Percentiles rank a stretch among this genome's conserved stretches.
Evolutionary conservation across 2,329 filamentous ascomycete genomes (phyloP).

Genomic region (Emergomyces pasteurianus): DNA sequence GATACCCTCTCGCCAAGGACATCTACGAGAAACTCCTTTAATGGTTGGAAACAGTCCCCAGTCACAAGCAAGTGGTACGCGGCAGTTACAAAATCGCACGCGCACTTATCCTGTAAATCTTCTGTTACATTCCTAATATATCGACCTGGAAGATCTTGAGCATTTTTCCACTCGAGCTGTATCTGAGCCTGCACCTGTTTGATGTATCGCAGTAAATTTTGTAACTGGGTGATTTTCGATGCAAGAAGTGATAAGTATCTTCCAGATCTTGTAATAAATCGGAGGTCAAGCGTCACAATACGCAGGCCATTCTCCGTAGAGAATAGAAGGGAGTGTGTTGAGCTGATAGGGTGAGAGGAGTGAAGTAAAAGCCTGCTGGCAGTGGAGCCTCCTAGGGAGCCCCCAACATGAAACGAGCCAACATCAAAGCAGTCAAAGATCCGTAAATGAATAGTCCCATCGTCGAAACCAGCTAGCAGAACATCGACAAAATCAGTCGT

Average conservation of each 20-base stretch:
- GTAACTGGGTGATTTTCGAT: slow-evolving; percentile 74
- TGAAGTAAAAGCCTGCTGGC: slow-evolving; percentile 43
- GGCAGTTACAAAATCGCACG: slow-evolving; percentile 58
- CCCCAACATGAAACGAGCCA: slow-evolving; percentile 41
- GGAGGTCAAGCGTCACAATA: slow-evolving; percentile 69
- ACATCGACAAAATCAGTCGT: slow-evolving; percentile 67
- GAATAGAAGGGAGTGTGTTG: slow-evolving; percentile 63
- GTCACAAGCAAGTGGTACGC: slow-evolving; percentile 77
- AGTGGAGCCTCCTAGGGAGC: slow-evolving; percentile 26
- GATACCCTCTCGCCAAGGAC: slow-evolving; percentile 65
- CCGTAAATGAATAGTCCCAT: slow-evolving; percentile 61
- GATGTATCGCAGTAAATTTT: slow-evolving; percentile 77
- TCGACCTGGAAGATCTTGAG: slow-evolving; percentile 63
- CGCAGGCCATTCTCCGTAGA: slow-evolving; percentile 36
- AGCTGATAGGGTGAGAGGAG: slow-evolving; percentile 58
- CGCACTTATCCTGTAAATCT: slow-evolving; percentile 54
- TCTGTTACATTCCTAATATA: slow-evolving; percentile 69
- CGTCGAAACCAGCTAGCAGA: slow-evolving; percentile 59
- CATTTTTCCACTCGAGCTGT: slow-evolving; percentile 68
- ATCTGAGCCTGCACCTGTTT: slow-evolving; percentile 70
- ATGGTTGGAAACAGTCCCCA: slow-evolving; percentile 60
- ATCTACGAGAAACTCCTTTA: slow-evolving; percentile 83
- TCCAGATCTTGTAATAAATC: slow-evolving; percentile 62
- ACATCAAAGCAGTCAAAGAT: slow-evolving; percentile 81
- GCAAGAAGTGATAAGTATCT: slow-evolving; percentile 74